Evolutionary conservation across 441 rosid genomes (phyloP), one percentile per base, ranked within the genome.

Genomic region (Isatis lusitanica): DNA sequence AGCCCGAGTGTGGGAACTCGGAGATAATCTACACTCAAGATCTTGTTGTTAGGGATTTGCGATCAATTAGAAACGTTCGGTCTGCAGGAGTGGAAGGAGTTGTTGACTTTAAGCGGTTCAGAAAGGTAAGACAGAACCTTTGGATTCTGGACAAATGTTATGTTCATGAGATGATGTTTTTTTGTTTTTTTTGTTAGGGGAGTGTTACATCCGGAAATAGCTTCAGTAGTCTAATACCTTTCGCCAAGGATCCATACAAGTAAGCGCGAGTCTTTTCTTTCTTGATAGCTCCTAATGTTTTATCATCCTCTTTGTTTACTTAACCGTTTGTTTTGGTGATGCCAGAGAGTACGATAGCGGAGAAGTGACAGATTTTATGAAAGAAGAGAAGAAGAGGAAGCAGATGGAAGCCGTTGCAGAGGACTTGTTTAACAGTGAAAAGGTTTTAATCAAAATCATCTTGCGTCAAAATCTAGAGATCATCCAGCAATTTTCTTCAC

Each of bases 321-420:
- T 59, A 11, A 51, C 31, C 3, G 15, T 42, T 38, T 70, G 31
- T 21, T 63, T 55, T 12, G 63, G 43, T 53, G 35, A 35, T 55
- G 44, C 11, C 64, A 94, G 99, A 77, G 93, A 90, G 53, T 73
- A 83, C 8, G 85, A 80, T 58, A 83, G 64, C 36, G 86, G 79
- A 63, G 93, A 85, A 15, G 65, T 83, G 74, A 82, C 76, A 16
- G 83, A 86, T 51, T 84, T 80, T 48, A 58, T 89, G 74, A 90
- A 82, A 76, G 93, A 90, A 86, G 99, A 94, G 80, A 90, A 84
- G 77, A 92, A 77, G 78, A 86, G 93, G 78, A 92, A 89, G 84
- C 88, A 94, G 78, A 75, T 78, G 88, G 98, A 94, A 81, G 96
- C 99, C 66, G 69, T 88, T 72, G 96, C 96, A 31, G 99, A 94